A percentile compares a stretch with the other conserved stretches of the same genome.
phyloP scores from a whole-genome alignment of 225 moss, liverwort and hornwort genomes.

The Physcomitrium patens region DNA sequence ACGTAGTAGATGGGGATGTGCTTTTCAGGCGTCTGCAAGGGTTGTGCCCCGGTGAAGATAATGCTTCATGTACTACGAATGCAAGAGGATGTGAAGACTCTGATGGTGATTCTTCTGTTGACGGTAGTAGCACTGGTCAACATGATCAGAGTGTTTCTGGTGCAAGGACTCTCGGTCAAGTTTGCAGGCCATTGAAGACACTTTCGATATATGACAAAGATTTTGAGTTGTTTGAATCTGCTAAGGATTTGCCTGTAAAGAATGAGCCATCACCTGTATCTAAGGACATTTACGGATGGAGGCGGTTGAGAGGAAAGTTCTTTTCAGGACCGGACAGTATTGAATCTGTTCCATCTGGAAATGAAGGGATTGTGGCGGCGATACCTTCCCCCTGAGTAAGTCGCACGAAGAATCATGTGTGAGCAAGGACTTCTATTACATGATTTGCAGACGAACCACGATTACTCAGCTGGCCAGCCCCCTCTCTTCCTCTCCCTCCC shows the following conservation, averaged over 20 bases:
- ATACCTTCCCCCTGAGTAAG: constrained; percentile 33
- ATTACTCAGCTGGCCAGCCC: constrained; percentile 6
- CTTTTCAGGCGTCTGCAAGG: constrained; percentile 43
- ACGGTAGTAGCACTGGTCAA: not conserved
- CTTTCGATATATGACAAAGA: constrained; percentile 52
- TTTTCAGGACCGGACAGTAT: constrained; percentile 39
- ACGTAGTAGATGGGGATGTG: constrained; percentile 44
- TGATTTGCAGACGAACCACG: constrained; percentile 13
- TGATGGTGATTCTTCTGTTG: constrained; percentile 4
- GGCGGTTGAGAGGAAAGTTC: constrained; percentile 47
- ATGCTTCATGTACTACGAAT: constrained; percentile 5
- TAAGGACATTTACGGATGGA: constrained; percentile 55
- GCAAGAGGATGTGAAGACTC: constrained; percentile 3
- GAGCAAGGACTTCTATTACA: constrained; percentile 4
- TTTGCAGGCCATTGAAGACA: constrained; percentile 34
- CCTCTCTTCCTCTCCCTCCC: not conserved
- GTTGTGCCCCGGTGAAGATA: constrained; percentile 26
- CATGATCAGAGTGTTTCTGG: constrained; percentile 1
- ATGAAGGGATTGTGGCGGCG: constrained; percentile 1
- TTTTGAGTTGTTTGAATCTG: constrained; percentile 58
- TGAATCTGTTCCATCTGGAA: constrained; percentile 15
- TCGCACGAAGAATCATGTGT: not conserved
- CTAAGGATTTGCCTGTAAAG: constrained; percentile 31
- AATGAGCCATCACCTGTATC: constrained; percentile 41
- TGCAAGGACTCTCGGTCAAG: constrained; percentile 26